A percentile compares a stretch with the other conserved stretches of the same genome.
phyloP scores from a whole-genome alignment of 2,329 filamentous ascomycete genomes.

The Colletotrichum tabaci region DNA sequence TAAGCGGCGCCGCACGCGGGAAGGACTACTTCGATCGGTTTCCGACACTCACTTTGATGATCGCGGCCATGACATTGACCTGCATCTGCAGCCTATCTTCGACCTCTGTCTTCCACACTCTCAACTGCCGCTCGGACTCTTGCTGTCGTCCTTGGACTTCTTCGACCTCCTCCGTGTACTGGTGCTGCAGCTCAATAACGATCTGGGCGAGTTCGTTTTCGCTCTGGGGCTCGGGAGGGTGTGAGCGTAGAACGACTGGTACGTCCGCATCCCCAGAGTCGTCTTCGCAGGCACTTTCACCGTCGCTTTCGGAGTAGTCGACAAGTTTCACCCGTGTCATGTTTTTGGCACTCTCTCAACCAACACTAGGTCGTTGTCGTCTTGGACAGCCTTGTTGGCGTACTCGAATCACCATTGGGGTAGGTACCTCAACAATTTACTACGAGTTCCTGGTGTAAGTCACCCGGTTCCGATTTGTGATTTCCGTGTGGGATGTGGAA shows the following conservation, averaged over 20 bases:
- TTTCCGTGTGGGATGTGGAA: too few species aligned
- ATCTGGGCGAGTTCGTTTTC: conserved; percentile 26
- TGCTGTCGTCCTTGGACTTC: conserved; percentile 1
- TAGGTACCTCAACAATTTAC: too few species aligned
- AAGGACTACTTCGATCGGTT: too few species aligned
- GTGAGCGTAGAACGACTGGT: neutral
- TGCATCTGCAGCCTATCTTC: conserved; percentile 28
- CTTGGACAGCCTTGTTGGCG: too few species aligned
- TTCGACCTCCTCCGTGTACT: conserved; percentile 20
- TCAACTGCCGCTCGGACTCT: neutral
- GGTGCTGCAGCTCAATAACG: conserved; percentile 24
- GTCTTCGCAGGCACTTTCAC: neutral
- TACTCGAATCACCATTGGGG: too few species aligned
- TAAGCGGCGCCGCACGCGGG: too few species aligned
- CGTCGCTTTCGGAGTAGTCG: conserved; percentile 20
- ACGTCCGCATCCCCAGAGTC: neutral
- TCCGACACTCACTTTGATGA: conserved; percentile 16
- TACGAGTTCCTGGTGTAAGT: too few species aligned
- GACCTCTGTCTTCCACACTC: conserved; percentile 5
- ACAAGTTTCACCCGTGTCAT: neutral
- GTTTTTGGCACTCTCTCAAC: too few species aligned
- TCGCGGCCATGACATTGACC: conserved; percentile 18
- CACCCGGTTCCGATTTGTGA: too few species aligned
- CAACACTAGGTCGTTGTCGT: too few species aligned
- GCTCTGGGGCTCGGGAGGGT: neutral